Percentiles rank a stretch among this genome's conserved stretches.
Conservation (phyloP, 208 protist species). For the Trypanosoma scelopori region DNA sequence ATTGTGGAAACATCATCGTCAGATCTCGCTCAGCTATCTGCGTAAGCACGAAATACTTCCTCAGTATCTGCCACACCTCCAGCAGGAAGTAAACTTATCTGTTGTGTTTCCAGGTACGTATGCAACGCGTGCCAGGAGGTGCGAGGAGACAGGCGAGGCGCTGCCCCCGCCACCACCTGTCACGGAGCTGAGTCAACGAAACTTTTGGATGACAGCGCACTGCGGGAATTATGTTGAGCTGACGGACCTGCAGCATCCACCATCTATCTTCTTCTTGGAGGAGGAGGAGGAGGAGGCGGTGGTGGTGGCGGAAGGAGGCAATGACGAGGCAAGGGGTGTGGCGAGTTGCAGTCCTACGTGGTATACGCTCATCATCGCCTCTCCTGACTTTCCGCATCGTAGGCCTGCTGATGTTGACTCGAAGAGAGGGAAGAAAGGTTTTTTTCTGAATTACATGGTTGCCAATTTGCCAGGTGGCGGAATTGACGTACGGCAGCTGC, state of each 20-base stretch:
- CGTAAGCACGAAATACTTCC: constrained; percentile 85
- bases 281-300: too few species aligned
- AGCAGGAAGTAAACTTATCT: constrained; percentile 79
- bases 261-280: constrained; percentile 77
- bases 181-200: constrained; percentile 52
- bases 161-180: constrained; percentile 54
- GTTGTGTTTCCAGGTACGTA: constrained; percentile 82
- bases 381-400: constrained; percentile 89
- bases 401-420: constrained; percentile 46
- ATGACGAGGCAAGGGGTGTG: constrained; percentile 1
- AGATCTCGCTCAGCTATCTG: constrained; percentile 57
- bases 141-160: constrained; percentile 56
- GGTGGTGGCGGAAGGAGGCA: background rate
- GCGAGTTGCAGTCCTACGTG: constrained; percentile 4
- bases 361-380: constrained; percentile 86
- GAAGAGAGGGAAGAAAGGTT: constrained; percentile 38
- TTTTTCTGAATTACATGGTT: constrained; percentile 91
- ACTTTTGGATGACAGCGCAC: constrained; percentile 92
- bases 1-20: constrained; percentile 61
- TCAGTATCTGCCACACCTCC: constrained; percentile 64
- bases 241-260: constrained; percentile 79
- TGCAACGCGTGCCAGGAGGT: constrained; percentile 44
- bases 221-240: constrained; percentile 92
- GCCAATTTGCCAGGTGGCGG: constrained; percentile 56
- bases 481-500: background rate